Conservation (phyloP, 208 protist species). For the Trypanosoma cruzi region DNA sequence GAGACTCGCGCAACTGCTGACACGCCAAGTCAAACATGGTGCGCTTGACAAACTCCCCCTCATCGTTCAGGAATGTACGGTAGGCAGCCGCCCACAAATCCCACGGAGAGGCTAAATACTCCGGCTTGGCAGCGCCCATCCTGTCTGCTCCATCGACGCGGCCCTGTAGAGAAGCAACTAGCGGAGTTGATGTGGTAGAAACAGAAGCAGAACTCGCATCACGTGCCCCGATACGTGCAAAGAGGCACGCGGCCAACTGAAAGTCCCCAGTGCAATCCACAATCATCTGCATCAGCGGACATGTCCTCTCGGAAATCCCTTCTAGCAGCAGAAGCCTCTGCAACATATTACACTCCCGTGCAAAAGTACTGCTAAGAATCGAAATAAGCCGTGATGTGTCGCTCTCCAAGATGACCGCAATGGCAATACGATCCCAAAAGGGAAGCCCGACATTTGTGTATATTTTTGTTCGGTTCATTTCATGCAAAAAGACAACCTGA, state of each 20-base stretch:
- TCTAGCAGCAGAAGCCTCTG: constrained; percentile 66
- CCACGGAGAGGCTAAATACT: constrained; percentile 35
- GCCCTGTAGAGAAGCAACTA: background rate
- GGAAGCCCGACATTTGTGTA: constrained; percentile 37
- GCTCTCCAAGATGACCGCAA: constrained; percentile 60
- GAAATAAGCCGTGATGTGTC: constrained; percentile 33
- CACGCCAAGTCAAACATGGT: constrained; percentile 81
- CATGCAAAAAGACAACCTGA: constrained; percentile 53
- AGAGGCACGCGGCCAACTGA: constrained; percentile 85
- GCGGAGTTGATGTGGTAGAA: background rate
- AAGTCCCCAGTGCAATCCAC: constrained; percentile 86
- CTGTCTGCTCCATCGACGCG: background rate
- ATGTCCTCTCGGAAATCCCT: constrained; percentile 57
- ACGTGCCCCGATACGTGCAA: constrained; percentile 65
- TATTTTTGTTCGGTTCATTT: constrained; percentile 29
- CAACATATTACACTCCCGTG: constrained; percentile 46
- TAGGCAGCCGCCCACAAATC: constrained; percentile 78
- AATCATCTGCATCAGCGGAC: constrained; percentile 65
- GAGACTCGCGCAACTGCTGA: constrained; percentile 33
- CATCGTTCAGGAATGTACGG: constrained; percentile 70
- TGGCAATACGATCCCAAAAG: constrained; percentile 82
- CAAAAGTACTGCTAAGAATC: constrained; percentile 38
- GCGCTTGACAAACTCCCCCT: constrained; percentile 76
- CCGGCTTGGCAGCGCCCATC: background rate
- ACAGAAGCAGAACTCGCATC: background rate